Percentiles rank a stretch among this genome's conserved stretches.
Evolutionary conservation across 2,329 filamentous ascomycete species (phyloP).

Genomic region (Phoma herbarum): DNA sequence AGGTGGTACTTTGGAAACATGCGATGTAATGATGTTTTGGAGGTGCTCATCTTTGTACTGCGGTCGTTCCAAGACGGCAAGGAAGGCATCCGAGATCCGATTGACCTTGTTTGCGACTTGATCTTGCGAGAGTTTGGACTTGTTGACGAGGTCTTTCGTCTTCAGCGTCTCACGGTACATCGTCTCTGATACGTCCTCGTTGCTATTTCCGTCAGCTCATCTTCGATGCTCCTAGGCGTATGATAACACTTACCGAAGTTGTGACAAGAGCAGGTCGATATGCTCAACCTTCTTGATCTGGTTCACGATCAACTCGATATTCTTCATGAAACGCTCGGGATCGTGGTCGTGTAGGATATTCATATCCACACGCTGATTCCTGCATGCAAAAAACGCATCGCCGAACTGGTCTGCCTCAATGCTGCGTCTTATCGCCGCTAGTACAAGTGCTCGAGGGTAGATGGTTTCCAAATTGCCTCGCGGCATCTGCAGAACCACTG

Average conservation of each 20-base stretch:
- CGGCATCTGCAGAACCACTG: constrained; percentile 91
- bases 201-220: constrained; percentile 53
- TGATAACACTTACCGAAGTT: constrained; percentile 69
- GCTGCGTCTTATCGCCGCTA: constrained; percentile 84
- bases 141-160: constrained; percentile 32
- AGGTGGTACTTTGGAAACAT: constrained; percentile 92
- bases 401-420: constrained; percentile 84
- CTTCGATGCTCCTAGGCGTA: too few species aligned
- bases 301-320: constrained; percentile 78
- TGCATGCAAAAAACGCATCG: constrained; percentile 84
- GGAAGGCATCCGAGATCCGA: constrained; percentile 83
- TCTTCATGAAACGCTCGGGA: constrained; percentile 83
- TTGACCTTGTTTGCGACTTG: constrained; percentile 74
- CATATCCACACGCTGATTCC: constrained; percentile 95
- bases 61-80: constrained; percentile 68
- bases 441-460: constrained; percentile 88
- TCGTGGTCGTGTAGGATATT: constrained; percentile 95
- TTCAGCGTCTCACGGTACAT: constrained; percentile 90
- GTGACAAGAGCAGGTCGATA: constrained; percentile 90
- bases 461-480: constrained; percentile 95
- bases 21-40: constrained; percentile 92
- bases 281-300: constrained; percentile 83
- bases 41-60: constrained; percentile 68
- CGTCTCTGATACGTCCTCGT: constrained; percentile 91
- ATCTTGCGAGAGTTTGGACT: constrained; percentile 30